A percentile compares a stretch with the other conserved stretches of the same genome.
These are phyloP conservation scores for Pyrenophora teres DNA, from an alignment of 2,329 filamentous ascomycete species.

Conservation along the genomic window DNA sequence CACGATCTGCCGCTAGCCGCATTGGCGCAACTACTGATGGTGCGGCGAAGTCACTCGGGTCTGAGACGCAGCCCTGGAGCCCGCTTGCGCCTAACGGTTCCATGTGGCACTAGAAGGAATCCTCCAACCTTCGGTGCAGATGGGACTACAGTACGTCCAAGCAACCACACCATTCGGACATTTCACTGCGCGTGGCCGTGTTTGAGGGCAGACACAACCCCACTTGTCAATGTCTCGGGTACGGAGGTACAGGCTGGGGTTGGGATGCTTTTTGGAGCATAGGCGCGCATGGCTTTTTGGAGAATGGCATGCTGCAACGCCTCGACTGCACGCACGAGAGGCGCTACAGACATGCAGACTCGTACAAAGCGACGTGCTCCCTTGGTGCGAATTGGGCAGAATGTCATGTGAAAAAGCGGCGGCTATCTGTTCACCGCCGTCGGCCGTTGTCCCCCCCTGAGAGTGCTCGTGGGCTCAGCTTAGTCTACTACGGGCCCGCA, in stretches of 20 bases:
- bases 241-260: no score
- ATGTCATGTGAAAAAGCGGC: constrained; percentile 8
- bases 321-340: no score
- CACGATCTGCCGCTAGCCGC: constrained; percentile 16
- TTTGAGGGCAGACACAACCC: no score
- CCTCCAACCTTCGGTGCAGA: background rate
- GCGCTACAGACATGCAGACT: no score
- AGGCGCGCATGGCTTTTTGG: no score
- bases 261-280: no score
- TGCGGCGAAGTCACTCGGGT: constrained; percentile 11
- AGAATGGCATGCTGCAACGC: no score
- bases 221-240: no score
- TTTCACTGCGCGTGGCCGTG: no score
- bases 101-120: constrained; percentile 11
- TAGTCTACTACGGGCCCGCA: background rate
- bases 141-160: background rate
- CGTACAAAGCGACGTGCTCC: no score
- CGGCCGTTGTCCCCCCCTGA: background rate
- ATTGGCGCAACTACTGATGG: constrained; percentile 11
- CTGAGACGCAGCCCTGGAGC: constrained; percentile 8
- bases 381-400: background rate
- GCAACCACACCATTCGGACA: no score
- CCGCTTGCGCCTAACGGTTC: constrained; percentile 3
- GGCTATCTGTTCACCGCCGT: background rate
- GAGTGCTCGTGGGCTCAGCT: background rate